Evolutionary conservation across 164 flowering plant species (phyloP).

Genomic region (Amborella trichopoda): DNA sequence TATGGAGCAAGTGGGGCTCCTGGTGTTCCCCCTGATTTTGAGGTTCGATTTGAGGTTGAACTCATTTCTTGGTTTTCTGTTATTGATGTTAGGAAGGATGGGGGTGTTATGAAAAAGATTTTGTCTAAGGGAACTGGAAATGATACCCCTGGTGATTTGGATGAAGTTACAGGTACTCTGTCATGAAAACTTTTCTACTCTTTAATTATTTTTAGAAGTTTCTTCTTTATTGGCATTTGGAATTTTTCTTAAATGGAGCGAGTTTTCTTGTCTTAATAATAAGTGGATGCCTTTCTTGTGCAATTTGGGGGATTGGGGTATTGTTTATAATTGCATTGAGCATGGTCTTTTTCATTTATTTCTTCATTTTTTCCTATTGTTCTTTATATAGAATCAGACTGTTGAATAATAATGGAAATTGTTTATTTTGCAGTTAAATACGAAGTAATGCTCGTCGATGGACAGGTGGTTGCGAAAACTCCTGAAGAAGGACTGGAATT

Average conservation of each 20-base stretch:
- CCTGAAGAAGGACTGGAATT: slow-evolving; percentile 58
- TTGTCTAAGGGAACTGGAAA: slow-evolving; percentile 30
- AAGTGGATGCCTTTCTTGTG: too few relatives aligned
- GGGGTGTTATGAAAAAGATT: slow-evolving; percentile 59
- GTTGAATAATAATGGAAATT: too few relatives aligned
- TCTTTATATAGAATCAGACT: too few relatives aligned
- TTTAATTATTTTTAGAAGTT: too few relatives aligned
- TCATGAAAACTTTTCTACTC: too few relatives aligned
- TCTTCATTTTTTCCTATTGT: background rate
- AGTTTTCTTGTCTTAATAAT: too few relatives aligned
- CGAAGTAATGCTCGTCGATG: slow-evolving; percentile 35
- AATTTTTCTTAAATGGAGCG: too few relatives aligned
- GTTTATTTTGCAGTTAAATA: slow-evolving; percentile 44
- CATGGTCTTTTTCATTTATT: background rate
- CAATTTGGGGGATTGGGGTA: too few relatives aligned
- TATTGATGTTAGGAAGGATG: slow-evolving; percentile 56
- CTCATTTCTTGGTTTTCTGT: slow-evolving; percentile 57
- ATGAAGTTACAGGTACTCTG: slow-evolving; percentile 58
- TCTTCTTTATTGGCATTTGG: too few relatives aligned
- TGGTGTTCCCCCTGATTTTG: slow-evolving; percentile 9
- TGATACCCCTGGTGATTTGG: slow-evolving; percentile 46
- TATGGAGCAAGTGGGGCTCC: slow-evolving; percentile 22
- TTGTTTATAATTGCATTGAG: background rate
- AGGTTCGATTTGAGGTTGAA: slow-evolving; percentile 41
- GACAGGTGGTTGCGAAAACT: slow-evolving; percentile 36